Conservation (phyloP, 306 rosid genomes). For the Senna siamea region DNA sequence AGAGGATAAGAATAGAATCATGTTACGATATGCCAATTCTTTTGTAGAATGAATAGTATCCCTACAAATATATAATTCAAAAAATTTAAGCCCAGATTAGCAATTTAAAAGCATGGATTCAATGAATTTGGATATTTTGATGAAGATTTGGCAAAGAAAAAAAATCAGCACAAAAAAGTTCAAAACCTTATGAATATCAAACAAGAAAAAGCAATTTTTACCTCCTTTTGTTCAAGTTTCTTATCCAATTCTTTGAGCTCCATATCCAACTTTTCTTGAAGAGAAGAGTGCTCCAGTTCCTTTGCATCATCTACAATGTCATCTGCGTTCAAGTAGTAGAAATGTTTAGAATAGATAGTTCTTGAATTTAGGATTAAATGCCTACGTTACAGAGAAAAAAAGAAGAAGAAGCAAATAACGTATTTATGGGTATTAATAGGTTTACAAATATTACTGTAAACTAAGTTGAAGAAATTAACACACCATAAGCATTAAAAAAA, state of each 20-base stretch:
- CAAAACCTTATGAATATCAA: conserved; percentile 15
- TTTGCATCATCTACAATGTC: conserved; percentile 72
- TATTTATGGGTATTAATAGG: not conserved
- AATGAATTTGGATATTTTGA: conserved; percentile 13
- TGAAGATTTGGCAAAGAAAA: conserved; percentile 12
- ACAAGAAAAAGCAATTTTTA: conserved; percentile 28
- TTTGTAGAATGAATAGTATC: not conserved
- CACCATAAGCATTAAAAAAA: not conserved
- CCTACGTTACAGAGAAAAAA: conserved; percentile 1
- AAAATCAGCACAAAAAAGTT: not conserved
- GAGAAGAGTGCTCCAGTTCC: conserved; percentile 90
- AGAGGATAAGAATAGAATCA: conserved; percentile 30
- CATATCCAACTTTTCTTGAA: conserved; percentile 81
- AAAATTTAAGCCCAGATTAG: not conserved
- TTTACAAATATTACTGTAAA: not conserved
- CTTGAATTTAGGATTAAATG: conserved; percentile 1
- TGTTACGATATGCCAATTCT: not conserved
- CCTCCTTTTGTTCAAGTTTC: conserved; percentile 97
- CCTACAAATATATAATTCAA: not conserved
- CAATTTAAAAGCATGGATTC: not conserved
- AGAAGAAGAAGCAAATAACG: conserved; percentile 22
- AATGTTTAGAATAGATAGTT: not conserved
- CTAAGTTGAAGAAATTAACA: conserved; percentile 28
- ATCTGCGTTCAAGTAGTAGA: conserved; percentile 49
- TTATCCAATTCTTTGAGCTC: conserved; percentile 94